Conservation (phyloP, 2,329 filamentous ascomycete species). For the Colletotrichum phormii region DNA sequence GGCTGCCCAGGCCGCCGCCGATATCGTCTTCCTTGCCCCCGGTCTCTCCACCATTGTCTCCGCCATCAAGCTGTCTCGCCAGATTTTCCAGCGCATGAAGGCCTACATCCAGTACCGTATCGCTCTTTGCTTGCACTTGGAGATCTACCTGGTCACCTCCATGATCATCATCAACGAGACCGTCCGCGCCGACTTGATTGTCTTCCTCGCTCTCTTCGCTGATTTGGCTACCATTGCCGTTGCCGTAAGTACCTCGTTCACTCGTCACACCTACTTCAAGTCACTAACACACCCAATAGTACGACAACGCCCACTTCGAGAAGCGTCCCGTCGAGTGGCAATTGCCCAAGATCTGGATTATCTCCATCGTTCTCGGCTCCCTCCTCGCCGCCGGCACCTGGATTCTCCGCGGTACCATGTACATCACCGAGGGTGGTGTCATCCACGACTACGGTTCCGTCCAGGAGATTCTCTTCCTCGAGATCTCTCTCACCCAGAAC, state of each 20-base stretch:
- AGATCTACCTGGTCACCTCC: constrained; percentile 81
- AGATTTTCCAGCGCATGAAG: constrained; percentile 85
- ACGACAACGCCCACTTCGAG: constrained; percentile 84
- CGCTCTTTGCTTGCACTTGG: constrained; percentile 78
- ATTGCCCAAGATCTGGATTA: constrained; percentile 84
- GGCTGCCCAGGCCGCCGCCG: constrained; percentile 77
- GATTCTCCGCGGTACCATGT: constrained; percentile 78
- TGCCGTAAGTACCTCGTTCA: constrained; percentile 50
- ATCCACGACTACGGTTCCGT: constrained; percentile 80
- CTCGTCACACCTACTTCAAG: fast-evolving
- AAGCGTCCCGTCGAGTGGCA: constrained; percentile 83
- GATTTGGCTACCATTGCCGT: constrained; percentile 84
- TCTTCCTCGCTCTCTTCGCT: constrained; percentile 83
- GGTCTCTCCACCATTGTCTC: constrained; percentile 78
- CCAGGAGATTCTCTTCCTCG: constrained; percentile 80
- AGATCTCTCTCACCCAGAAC: constrained; percentile 80
- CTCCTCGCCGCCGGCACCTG: constrained; percentile 78
- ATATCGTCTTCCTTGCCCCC: constrained; percentile 81
- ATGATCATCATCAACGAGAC: constrained; percentile 87
- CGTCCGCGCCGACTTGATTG: constrained; percentile 77
- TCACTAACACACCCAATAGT: constrained; percentile 45
- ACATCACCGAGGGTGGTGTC: constrained; percentile 76
- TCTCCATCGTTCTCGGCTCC: constrained; percentile 75
- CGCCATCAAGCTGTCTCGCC: constrained; percentile 79
- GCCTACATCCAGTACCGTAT: constrained; percentile 83